Base-by-base conservation (phyloP, 768 basidiomycete species). In the Amanita molliuscula region DNA sequence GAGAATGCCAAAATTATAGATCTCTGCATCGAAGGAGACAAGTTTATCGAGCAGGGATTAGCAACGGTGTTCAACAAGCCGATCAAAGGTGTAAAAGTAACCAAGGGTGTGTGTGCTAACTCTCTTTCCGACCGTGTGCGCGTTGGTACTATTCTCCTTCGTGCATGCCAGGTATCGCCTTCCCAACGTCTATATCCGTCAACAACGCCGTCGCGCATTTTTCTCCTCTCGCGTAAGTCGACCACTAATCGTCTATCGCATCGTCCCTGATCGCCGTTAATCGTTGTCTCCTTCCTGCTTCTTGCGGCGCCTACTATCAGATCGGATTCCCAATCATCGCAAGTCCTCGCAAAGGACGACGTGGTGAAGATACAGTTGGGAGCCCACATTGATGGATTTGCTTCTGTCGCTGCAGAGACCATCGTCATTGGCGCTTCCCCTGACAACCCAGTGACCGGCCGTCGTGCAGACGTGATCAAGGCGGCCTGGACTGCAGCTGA, bases 311-410 rank as follows among this genome's bases (percentile, higher is more conserved):
- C 15, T 25, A 44, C 56, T 40, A 55, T 44, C 60, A 88, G 86
- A 56, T 89, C 88, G 33, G 88, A 92, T 69, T 67, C 82, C 13
- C 76, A 79, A 55, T 78, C 86, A 23, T 68, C 71, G 6, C 81
- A 82, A 64, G 76, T 66, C 45, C 76, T 94, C 56, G 79, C 78
- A 23, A 86, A 91, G 55, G 81, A 82, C 53, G 96, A 99, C 64
- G 82, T 99, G 51, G 95, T 98, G 57, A 98, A 97, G 71, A 70
- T 99, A 55, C 90, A 94, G 66, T 75, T 98, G 53, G 96, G 96
- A 41, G 93, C 94, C 16, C 96, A 99, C 62, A 92, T 99, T 67
- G 95, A 98, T 64, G 96, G 96, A 50, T 97, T 88, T 67, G 93
- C 94, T 16, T 82, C 91, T 48, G 82, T 96, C 65, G 81, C 80